Evolutionary conservation across 2,329 filamentous ascomycete genomes (phyloP).

Genomic region (Aspergillus sp.): DNA sequence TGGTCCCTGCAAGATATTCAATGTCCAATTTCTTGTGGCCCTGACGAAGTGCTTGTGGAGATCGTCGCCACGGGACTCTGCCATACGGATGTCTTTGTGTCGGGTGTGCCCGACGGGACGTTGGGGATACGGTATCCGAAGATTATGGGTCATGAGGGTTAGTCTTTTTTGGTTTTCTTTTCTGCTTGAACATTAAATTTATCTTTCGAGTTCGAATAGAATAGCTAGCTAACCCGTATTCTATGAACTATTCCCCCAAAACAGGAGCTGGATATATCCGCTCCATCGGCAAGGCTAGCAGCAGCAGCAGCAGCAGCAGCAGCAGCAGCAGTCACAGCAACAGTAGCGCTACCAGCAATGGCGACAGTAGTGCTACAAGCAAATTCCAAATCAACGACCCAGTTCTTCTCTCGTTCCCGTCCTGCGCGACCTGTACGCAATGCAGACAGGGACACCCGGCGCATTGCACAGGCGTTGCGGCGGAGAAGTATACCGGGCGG

Average conservation of each 20-base stretch:
- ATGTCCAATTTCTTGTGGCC: not conserved
- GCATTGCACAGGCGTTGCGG: conserved; percentile 25
- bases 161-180: not conserved
- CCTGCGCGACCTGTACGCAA: conserved; percentile 32
- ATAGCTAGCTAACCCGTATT: too few species aligned
- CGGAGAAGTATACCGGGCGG: conserved; percentile 9
- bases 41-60: conserved; percentile 19
- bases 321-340: too few species aligned
- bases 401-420: conserved; percentile 37
- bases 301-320: too few species aligned
- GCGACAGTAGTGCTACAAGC: conserved; percentile 1
- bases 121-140: conserved; percentile 22
- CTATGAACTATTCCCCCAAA: too few species aligned
- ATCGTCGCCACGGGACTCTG: conserved; percentile 18
- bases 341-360: too few species aligned
- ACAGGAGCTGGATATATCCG: conserved; percentile 19
- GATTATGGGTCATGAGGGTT: conserved; percentile 30
- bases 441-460: conserved; percentile 29
- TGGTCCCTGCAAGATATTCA: not conserved
- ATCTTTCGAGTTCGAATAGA: too few species aligned
- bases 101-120: conserved; percentile 5
- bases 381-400: conserved; percentile 17
- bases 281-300: conserved; percentile 4
- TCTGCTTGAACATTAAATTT: too few species aligned
- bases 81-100: conserved; percentile 19